Base-by-base conservation (phyloP, 1,139 yeast species). In the Hyphopichia fennica region DNA sequence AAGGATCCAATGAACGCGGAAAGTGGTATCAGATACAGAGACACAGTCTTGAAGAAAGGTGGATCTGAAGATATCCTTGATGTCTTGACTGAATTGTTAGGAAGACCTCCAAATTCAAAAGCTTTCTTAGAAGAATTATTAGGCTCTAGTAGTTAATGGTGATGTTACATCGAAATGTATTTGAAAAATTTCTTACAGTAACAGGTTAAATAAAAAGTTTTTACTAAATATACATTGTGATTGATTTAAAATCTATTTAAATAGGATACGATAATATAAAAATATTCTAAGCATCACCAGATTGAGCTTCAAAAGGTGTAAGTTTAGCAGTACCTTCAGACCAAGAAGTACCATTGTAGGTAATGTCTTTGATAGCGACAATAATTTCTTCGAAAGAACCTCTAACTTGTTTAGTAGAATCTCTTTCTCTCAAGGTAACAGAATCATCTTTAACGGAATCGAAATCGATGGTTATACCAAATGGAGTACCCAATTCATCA, bases 401-500 rank as follows among this genome's bases (percentile, higher is more conserved):
- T 78, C 99, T 89, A 40, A 91, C 97, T 76, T 95, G 99, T 62
- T 83, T 85, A 38, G 99, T 95, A 41, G 96, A 79, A 66, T 95
- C 99, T 76, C 99, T 89, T 69, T 95, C 99, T 79, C 99, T 89
- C 61, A 95, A 79, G 38, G 99, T 95, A 52, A 95, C 87, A 14
- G 97, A 84, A 41, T 82, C 82, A 61, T 95, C 98, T 65, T 87
- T 82, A 49, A 87, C 81, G 41, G 96, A 85, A 52, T 95, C 98
- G 67, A 95, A 95, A 69, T 95, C 99, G 57, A 95, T 87, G 52
- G 99, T 95, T 66, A 95, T 82, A 68, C 99, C 99, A 62, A 93
- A 95, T 55, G 99, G 99, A 45, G 99, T 95, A 68, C 99, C 99
- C 65, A 95, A 81, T 73, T 95, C 99, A 68, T 95, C 99, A 67